Evolutionary conservation across 192 early-diverging fungal genomes (phyloP).

Genomic region (Phlyctochytrium arcticum): DNA sequence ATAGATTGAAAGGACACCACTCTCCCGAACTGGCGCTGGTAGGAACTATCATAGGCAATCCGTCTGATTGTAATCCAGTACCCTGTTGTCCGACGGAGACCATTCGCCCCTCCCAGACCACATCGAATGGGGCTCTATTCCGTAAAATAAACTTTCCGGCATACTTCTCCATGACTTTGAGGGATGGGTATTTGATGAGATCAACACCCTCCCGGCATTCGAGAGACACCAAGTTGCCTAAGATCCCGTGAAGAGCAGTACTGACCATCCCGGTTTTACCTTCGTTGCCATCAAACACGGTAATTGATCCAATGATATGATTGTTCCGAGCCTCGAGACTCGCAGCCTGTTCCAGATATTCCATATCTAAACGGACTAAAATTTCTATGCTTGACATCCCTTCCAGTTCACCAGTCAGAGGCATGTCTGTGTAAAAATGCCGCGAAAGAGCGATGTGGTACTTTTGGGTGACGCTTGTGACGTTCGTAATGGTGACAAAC

Average conservation of each 20-base stretch:
- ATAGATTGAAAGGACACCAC: conserved; percentile 41
- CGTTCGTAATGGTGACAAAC: conserved; percentile 47
- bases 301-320: conserved; percentile 37
- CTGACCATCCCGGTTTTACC: conserved; percentile 33
- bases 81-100: conserved; percentile 24
- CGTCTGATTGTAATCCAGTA: conserved; percentile 15
- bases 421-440: conserved; percentile 44
- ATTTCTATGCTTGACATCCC: conserved; percentile 45
- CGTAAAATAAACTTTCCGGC: conserved; percentile 39
- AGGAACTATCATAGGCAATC: conserved; percentile 20
- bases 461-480: conserved; percentile 27
- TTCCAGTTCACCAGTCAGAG: conserved; percentile 49
- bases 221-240: conserved; percentile 36
- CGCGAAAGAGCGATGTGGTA: conserved; percentile 39
- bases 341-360: conserved; percentile 3
- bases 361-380: conserved; percentile 29
- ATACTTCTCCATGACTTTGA: conserved; percentile 40
- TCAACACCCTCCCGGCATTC: conserved; percentile 32
- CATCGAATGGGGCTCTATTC: conserved; percentile 41
- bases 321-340: conserved; percentile 21
- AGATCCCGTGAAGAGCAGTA: conserved; percentile 32
- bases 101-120: conserved; percentile 44
- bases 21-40: conserved; percentile 15
- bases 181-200: conserved; percentile 36
- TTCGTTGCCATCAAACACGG: conserved; percentile 36